phyloP scores from a whole-genome alignment of 2,329 filamentous ascomycete species.

The Phaeosphaeriaceae sp. region DNA sequence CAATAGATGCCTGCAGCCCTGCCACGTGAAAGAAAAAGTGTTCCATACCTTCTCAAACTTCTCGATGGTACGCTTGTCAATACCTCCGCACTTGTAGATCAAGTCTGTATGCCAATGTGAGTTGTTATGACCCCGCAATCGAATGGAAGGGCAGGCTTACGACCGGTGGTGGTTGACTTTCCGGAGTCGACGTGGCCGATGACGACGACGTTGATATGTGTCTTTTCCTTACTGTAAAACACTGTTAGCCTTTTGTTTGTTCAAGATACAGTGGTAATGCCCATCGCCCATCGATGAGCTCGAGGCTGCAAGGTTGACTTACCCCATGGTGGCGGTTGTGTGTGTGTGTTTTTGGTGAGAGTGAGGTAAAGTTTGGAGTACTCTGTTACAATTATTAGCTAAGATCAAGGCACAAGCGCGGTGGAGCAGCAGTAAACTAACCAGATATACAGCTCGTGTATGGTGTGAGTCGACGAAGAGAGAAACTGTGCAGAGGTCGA shows the following conservation, averaged over 20 bases:
- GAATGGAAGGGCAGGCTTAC: slow-evolving; percentile 60
- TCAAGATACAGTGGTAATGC: slow-evolving; percentile 5
- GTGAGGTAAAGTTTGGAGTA: slow-evolving; percentile 42
- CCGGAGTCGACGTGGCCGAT: slow-evolving; percentile 99
- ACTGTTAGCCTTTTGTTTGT: slow-evolving; percentile 43
- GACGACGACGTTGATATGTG: slow-evolving; percentile 94
- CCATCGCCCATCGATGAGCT: slow-evolving; percentile 12
- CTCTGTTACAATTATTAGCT: slow-evolving; percentile 9
- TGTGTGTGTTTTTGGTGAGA: slow-evolving; percentile 35
- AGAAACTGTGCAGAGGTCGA: background rate
- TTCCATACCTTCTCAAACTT: slow-evolving; percentile 99
- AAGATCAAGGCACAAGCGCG: background rate
- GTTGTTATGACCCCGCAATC: slow-evolving; percentile 32
- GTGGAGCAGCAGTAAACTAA: background rate
- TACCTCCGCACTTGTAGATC: slow-evolving; percentile 99
- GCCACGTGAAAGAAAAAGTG: slow-evolving; percentile 25
- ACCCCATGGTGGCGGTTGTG: slow-evolving; percentile 67
- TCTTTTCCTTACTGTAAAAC: slow-evolving; percentile 84
- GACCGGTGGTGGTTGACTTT: slow-evolving; percentile 93
- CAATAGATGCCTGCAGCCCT: slow-evolving; percentile 17
- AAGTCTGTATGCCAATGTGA: slow-evolving; percentile 69
- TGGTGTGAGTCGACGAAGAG: background rate
- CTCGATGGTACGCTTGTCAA: slow-evolving; percentile 99
- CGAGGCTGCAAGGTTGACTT: slow-evolving; percentile 47
- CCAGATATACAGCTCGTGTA: slow-evolving; percentile 16